phyloP scores from a whole-genome alignment of 169 alveolate genomes.

The Plasmodium vinckei region DNA sequence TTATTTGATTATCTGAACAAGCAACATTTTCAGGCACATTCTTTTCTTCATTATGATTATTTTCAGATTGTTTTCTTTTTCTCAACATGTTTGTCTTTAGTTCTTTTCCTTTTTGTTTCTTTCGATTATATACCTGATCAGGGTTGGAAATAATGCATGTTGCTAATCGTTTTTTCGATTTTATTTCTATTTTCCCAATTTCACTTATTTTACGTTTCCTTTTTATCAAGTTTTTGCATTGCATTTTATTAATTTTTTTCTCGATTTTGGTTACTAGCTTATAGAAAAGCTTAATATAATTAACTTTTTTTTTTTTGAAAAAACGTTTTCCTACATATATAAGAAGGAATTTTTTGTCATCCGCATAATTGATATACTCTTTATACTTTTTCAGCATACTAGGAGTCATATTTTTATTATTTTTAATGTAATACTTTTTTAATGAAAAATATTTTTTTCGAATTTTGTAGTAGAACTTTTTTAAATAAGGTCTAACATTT shows the following conservation, averaged over 20 bases:
- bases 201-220: conserved; percentile 1
- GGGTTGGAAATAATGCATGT: neutral
- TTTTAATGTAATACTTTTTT: conserved; percentile 29
- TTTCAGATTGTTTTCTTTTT: neutral
- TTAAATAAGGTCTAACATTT: conserved; percentile 61
- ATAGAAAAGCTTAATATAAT: conserved; percentile 33
- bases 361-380: conserved; percentile 14
- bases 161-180: too few relatives aligned
- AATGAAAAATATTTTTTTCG: conserved; percentile 60
- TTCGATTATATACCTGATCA: neutral
- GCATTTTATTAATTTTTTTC: conserved; percentile 3
- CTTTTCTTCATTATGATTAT: neutral
- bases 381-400: neutral
- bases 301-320: conserved; percentile 39
- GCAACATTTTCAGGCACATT: neutral
- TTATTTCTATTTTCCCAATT: neutral
- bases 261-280: conserved; percentile 10
- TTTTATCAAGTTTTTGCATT: neutral
- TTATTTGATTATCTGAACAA: too few relatives aligned
- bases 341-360: conserved; percentile 21
- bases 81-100: neutral
- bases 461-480: conserved; percentile 60
- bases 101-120: neutral
- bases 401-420: neutral
- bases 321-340: conserved; percentile 20